Base-by-base conservation (phyloP, 176 grass and related monocot species). In the Rhipidocladum racemiflorum region DNA sequence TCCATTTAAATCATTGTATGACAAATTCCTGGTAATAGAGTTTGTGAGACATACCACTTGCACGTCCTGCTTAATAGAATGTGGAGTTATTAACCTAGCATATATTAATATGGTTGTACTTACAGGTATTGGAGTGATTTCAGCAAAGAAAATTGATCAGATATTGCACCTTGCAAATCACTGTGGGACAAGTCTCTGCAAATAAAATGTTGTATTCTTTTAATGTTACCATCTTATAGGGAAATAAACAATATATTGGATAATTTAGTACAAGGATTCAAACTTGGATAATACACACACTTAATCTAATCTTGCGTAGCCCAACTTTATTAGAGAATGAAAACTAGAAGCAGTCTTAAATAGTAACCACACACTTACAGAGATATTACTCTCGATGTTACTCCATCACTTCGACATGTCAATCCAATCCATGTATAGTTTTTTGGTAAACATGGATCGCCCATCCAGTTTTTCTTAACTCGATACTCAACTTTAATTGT, bases 381-480 rank as follows among this genome's bases (percentile, higher is more conserved):
- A 11, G 1, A 28, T 72, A 34, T 51, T 1, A 72, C 7, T 72
- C 25, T 51, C 9, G 70, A 51, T 72, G 45, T 72, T 0, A 50
- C 45, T 72, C 70, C 70, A 32, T 72, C 27, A 34, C 45, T 53
- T 49, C 0, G 11, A 53, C 70, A 54, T 50, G 6, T 12, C 48
- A 74, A 74, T 1, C 70, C 70, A 74, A 6, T 12, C 70, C 70
- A 74, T 74, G 0, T 14, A 21, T 35, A 74, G 0, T n/a, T 23
- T 35, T 21, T 0, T 4, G 48, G 48, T 74, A 74, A 14, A 54
- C 70, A 74, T 53, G 46, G 70, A 17, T 74, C 48, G 0, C 70
- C 70, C 70, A 74, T 74, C 70, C 70, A 74, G 28, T 67, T 67
- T 18, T 67, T 67, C 17, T 67, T n/a, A 1, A 67, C 34, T 67